Evolutionary conservation across 129 eudicot genomes (phyloP), one percentile per base, ranked within the genome.

Genomic region (Gnaphalium uliginosum): DNA sequence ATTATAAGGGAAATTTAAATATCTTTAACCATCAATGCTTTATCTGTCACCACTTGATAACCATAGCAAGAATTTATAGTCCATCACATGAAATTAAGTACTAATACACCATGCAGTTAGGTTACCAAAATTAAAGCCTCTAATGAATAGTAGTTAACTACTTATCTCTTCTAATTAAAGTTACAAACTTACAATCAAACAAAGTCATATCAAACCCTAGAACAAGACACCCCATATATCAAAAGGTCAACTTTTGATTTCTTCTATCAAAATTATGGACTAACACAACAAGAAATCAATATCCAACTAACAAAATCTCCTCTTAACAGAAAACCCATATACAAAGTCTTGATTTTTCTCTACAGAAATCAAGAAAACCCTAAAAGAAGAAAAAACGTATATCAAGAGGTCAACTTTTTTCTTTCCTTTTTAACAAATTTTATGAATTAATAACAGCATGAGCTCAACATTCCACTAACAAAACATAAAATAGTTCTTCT

Each of bases 361-460:
- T 61, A 61, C 26, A 61, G 13, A 61, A 61, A 24, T 25, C 22
- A 39, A 81, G 24, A 33, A 80, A 76, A 62, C 85, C 78, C 86
- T 66, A 75, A 33, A 78, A 67, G 32, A 54, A 43, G 32, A 23
- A 60, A 56, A 35, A 11, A 25, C 35, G 8, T 56, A 56, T n/a
- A 56, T 56, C 26, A 56, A 56, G 25, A 22, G 21, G 13, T 56
- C 61, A 56, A 22, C 61, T 56, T 56, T n/a, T 19, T 56, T 56
- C 3, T 56, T 19, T n/a, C 10, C 25, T 56, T 21, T 56, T 19
- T 5, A 19, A 56, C 23, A 56, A 21, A 56, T 56, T 56, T 7
- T 46, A 46, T 46, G 18, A 46, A 46, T 3, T 46, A 46, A 11
- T 14, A 46, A 46, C 18, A 43, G 51, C 51, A 43, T 13, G 51